Percentiles rank a stretch among this genome's conserved stretches.
Evolutionary conservation across 352 stramenopile species (phyloP).

Genomic region (Aphanomyces invadans): DNA sequence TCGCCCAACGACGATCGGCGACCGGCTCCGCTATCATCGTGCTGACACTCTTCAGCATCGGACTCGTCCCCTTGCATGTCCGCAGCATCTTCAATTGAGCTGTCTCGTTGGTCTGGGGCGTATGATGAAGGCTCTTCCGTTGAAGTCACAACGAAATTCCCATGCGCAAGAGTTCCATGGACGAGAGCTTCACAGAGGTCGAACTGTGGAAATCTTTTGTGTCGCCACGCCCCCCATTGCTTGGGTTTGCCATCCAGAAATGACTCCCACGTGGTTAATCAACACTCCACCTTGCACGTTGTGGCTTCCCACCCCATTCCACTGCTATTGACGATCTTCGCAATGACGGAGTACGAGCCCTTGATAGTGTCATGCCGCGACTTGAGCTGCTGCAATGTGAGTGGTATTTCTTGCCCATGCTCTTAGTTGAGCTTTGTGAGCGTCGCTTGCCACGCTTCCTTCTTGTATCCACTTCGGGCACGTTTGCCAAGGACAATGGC

Average conservation of each 20-base stretch:
- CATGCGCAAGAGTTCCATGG: background rate
- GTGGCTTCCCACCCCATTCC: background rate
- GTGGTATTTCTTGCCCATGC: background rate
- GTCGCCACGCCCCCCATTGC: background rate
- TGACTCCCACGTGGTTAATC: background rate
- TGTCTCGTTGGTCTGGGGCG: background rate
- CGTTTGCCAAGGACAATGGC: slow-evolving; percentile 1
- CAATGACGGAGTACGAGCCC: background rate
- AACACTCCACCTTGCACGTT: background rate
- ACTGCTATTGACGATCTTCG: background rate
- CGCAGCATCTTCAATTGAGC: background rate
- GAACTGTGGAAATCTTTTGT: background rate
- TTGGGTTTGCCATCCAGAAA: background rate
- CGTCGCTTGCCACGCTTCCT: background rate
- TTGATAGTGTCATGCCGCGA: background rate
- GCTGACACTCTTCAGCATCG: background rate
- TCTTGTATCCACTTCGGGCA: background rate
- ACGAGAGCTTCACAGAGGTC: background rate
- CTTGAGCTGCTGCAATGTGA: background rate
- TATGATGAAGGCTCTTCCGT: background rate
- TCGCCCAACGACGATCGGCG: background rate
- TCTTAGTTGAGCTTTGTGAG: background rate
- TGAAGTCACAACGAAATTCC: background rate
- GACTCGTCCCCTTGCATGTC: background rate
- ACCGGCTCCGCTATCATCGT: background rate